Base-by-base conservation (phyloP, 768 basidiomycete species). In the Kwoniella sp. region DNA sequence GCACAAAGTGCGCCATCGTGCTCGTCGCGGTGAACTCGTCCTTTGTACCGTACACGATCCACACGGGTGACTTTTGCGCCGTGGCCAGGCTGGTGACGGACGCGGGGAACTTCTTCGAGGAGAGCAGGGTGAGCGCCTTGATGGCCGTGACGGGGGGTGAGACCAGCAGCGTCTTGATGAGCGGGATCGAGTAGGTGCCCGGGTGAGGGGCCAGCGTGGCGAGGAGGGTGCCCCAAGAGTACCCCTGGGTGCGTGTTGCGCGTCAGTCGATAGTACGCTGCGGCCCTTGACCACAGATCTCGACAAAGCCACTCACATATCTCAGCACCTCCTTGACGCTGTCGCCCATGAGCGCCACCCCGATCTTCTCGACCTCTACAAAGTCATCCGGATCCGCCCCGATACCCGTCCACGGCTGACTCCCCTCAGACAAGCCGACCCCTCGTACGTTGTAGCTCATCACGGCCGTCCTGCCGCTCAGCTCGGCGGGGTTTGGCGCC, bases 401-500 rank as follows among this genome's bases (percentile, higher is more conserved):
- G 3, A 28, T 37, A 7, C 60, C 59, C 7, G 60, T 31, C 32
- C 58, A 60, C 6, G 62, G 36, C 43, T 38, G 48, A 5, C 27
- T 45, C 3, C 64, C 67, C 15, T 43, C 36, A 6, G 57, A 59
- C 1, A 34, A 15, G 0, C 67, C 67, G 5, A 63, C 60, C 3
- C 67, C 67, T 19, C 67, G 41, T 23, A 51, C 57, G 39, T 69
- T 69, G 40, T 56, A 69, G 1, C 59, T 49, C 28, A 69, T 27
- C 19, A 69, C 50, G 0, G 57, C 63, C 1, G 64, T 65, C 14
- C 29, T 40, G 1, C 37, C 48, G 22, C 48, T 40, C 22, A 50
- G 17, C 5, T 31, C 42, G 6, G 32, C 29, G 11, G 32, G 43
- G 14, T 17, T 42, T 6, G 40, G 42, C 7, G 36, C 46, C 9